These are phyloP conservation scores for Aspergillus diversus DNA, from an alignment of 495 filamentous ascomycete species.

Conservation along the genomic window DNA sequence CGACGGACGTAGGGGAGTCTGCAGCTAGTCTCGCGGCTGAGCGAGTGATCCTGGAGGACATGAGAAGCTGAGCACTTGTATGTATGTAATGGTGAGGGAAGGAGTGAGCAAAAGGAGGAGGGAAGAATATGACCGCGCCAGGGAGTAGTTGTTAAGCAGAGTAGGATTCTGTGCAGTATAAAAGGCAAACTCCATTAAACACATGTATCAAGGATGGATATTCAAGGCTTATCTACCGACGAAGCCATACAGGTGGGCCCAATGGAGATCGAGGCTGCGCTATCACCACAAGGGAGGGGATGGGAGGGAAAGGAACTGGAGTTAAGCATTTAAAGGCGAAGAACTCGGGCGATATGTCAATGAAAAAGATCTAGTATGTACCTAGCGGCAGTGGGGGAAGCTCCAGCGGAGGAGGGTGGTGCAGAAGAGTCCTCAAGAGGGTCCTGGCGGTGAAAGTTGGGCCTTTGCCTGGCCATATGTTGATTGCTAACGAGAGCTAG, in stretches of 20 bases:
- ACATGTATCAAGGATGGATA: background rate
- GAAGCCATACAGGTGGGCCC: conserved; percentile 8
- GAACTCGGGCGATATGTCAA: conserved; percentile 11
- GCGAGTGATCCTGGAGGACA: conserved; percentile 83
- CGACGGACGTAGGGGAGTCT: conserved; percentile 49
- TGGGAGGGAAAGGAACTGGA: conserved; percentile 6
- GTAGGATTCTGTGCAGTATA: background rate
- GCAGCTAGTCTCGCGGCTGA: conserved; percentile 78
- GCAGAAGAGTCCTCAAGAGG: conserved; percentile 51
- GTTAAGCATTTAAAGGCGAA: conserved; percentile 13
- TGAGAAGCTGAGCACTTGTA: conserved; percentile 56
- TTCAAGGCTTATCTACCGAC: conserved; percentile 9
- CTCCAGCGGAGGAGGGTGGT: conserved; percentile 41
- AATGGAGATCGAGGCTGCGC: conserved; percentile 4
- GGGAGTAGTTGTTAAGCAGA: background rate
- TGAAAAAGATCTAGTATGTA: conserved; percentile 40
- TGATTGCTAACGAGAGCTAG: conserved; percentile 42
- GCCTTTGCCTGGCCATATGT: conserved; percentile 58
- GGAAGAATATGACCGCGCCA: background rate
- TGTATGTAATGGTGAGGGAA: conserved; percentile 3
- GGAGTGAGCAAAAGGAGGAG: conserved; percentile 11
- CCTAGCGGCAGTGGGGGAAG: conserved; percentile 52
- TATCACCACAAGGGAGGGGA: conserved; percentile 12
- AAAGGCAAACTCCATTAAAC: conserved; percentile 1
- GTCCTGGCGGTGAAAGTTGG: conserved; percentile 52